phyloP scores from a whole-genome alignment of 1,284 basidiomycete species.

The Coriolopsis trogii region DNA sequence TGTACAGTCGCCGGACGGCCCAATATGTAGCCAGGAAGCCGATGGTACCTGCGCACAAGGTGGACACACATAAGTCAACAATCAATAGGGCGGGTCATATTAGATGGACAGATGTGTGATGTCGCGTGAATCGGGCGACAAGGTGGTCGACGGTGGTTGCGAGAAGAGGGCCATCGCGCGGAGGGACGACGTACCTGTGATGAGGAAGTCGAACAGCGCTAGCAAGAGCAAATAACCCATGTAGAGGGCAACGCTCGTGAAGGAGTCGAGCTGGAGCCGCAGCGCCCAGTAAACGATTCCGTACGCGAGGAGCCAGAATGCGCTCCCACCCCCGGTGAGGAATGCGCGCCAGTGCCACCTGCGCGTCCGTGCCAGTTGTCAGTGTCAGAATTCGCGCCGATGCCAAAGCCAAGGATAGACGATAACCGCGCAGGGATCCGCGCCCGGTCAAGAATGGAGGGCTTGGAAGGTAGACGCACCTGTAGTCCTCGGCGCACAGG shows the following conservation, averaged over 20 bases:
- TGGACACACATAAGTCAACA: constrained; percentile 12
- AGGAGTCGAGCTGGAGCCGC: constrained; percentile 81
- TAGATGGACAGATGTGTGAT: no score
- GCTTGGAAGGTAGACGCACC: constrained; percentile 46
- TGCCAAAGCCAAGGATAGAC: not conserved
- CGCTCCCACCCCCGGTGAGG: constrained; percentile 91
- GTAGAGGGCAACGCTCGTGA: constrained; percentile 87
- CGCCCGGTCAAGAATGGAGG: not conserved
- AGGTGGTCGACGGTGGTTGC: no score
- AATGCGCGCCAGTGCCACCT: constrained; percentile 98
- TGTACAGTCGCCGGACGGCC: constrained; percentile 82
- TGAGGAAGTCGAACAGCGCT: constrained; percentile 83
- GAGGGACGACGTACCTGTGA: constrained; percentile 65
- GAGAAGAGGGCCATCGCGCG: not conserved
- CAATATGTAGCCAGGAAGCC: constrained; percentile 89
- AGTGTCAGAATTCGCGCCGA: not conserved
- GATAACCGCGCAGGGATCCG: not conserved
- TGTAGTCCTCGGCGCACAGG: constrained; percentile 94
- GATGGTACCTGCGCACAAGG: constrained; percentile 62
- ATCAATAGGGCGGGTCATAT: no score
- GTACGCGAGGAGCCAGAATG: constrained; percentile 91
- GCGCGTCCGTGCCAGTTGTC: constrained; percentile 27
- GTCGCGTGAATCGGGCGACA: no score
- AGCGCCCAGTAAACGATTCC: constrained; percentile 89
- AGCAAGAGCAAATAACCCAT: constrained; percentile 91